phyloP scores from a whole-genome alignment of 2,329 filamentous ascomycete genomes.

The Lasiodiplodia hormozganensis region DNA sequence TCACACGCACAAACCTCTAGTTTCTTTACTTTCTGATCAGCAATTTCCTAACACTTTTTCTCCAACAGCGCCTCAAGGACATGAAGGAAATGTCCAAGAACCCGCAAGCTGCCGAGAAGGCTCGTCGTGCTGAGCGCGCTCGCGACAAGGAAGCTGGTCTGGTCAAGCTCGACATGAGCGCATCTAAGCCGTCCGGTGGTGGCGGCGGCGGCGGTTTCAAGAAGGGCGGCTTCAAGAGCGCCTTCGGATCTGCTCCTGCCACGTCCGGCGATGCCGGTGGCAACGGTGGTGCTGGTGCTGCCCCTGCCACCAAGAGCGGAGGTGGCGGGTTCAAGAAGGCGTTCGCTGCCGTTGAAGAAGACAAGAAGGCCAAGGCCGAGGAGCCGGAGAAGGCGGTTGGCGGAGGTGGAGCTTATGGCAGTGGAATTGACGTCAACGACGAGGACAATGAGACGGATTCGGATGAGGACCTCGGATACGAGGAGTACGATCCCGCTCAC shows the following conservation, averaged over 20 bases:
- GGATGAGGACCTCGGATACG: conserved; percentile 47
- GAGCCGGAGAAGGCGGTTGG: conserved; percentile 32
- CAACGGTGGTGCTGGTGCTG: conserved; percentile 46
- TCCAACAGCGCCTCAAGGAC: conserved; percentile 71
- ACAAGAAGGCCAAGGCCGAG: conserved; percentile 47
- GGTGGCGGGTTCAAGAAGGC: conserved; percentile 27
- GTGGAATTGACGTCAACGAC: conserved; percentile 29
- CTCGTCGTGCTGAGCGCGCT: conserved; percentile 67
- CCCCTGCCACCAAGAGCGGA: conserved; percentile 31
- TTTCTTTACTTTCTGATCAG: not conserved
- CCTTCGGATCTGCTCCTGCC: conserved; percentile 48
- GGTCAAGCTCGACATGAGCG: conserved; percentile 20
- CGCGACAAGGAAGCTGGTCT: conserved; percentile 69
- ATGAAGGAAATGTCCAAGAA: conserved; percentile 85
- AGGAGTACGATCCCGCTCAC: conserved; percentile 60
- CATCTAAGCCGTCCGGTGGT: conserved; percentile 28
- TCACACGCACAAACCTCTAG: not conserved
- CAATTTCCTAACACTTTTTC: not conserved
- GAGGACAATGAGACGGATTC: conserved; percentile 28
- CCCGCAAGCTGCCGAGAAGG: conserved; percentile 68
- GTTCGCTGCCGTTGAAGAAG: conserved; percentile 26
- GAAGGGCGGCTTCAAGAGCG: conserved; percentile 83
- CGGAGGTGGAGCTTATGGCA: conserved; percentile 35
- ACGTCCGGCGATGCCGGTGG: conserved; percentile 29
- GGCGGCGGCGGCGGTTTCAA: conserved; percentile 62